Percentiles rank a stretch among this genome's conserved stretches.
These are phyloP conservation scores for Russula vinacea DNA, from an alignment of 768 basidiomycete species.

Conservation along the genomic window DNA sequence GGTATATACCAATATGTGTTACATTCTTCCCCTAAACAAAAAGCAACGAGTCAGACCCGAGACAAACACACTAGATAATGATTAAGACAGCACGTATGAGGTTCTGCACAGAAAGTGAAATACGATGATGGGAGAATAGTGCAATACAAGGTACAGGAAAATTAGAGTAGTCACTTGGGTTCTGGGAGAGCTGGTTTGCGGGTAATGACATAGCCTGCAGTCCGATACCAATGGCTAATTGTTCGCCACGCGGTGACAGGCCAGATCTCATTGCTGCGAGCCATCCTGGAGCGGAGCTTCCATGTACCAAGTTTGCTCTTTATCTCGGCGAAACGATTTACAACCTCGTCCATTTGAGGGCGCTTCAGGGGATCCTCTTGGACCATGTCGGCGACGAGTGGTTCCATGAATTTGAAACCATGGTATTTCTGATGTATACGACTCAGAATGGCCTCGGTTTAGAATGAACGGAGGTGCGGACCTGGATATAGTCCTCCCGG, in stretches of 20 bases:
- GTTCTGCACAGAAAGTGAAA: background rate
- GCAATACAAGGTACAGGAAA: background rate
- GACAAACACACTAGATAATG: background rate
- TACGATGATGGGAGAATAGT: background rate
- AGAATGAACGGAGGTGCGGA: background rate
- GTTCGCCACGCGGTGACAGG: background rate
- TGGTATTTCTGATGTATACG: background rate
- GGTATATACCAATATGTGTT: background rate
- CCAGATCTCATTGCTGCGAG: slow-evolving; percentile 11
- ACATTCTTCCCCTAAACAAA: background rate
- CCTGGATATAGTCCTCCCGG: background rate
- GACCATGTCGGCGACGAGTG: slow-evolving; percentile 37
- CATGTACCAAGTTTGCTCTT: background rate
- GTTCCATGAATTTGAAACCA: slow-evolving; percentile 14
- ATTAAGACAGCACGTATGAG: background rate
- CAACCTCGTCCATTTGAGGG: slow-evolving; percentile 38
- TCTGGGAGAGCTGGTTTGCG: slow-evolving; percentile 4
- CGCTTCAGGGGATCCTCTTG: slow-evolving; percentile 38
- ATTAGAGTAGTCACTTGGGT: background rate
- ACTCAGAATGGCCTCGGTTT: background rate
- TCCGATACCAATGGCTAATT: slow-evolving; percentile 6
- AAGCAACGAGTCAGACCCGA: background rate
- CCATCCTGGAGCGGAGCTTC: slow-evolving; percentile 15
- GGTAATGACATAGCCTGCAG: slow-evolving; percentile 1
- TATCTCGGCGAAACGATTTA: slow-evolving; percentile 4